Evolutionary conservation across 179 eudicot genomes (phyloP).

Genomic region (Gypsophila paniculata): DNA sequence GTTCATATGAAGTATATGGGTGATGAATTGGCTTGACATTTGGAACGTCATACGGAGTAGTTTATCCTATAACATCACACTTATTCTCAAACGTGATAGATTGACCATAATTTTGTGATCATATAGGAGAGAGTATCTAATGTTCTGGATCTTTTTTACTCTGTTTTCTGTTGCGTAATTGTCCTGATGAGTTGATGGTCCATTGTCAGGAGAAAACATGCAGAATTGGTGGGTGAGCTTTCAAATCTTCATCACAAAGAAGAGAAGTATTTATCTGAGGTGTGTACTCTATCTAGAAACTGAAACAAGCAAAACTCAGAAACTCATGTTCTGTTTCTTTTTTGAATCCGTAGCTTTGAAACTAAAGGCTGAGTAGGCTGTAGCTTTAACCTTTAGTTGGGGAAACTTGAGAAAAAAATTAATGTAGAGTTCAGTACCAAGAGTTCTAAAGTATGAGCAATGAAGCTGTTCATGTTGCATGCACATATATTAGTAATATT

Average conservation of each 20-base stretch:
- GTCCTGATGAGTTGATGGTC: slow-evolving; percentile 17
- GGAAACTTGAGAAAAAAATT: not conserved
- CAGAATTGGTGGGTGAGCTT: slow-evolving; percentile 72
- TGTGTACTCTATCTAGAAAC: slow-evolving; percentile 25
- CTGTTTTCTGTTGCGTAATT: slow-evolving; percentile 1
- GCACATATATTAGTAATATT: not conserved
- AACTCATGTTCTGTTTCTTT: not conserved
- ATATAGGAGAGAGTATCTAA: slow-evolving; percentile 2
- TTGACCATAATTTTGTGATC: not conserved
- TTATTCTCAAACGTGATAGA: slow-evolving; percentile 4
- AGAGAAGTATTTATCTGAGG: slow-evolving; percentile 76
- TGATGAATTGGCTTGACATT: not conserved
- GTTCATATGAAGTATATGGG: not conserved
- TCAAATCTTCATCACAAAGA: slow-evolving; percentile 72
- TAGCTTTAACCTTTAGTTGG: not conserved
- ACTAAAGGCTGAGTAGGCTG: slow-evolving; percentile 1
- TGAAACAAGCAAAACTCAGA: slow-evolving; percentile 11
- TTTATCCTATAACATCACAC: not conserved
- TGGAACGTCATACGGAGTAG: not conserved
- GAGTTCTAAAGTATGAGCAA: not conserved
- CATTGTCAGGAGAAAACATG: slow-evolving; percentile 65
- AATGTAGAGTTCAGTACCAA: not conserved
- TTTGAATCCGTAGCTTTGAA: not conserved
- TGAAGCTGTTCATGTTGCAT: not conserved
- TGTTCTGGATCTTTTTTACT: not conserved